These are phyloP conservation scores for Rhamnella rubrinervis DNA, from an alignment of 331 rosid species.

Conservation along the genomic window DNA sequence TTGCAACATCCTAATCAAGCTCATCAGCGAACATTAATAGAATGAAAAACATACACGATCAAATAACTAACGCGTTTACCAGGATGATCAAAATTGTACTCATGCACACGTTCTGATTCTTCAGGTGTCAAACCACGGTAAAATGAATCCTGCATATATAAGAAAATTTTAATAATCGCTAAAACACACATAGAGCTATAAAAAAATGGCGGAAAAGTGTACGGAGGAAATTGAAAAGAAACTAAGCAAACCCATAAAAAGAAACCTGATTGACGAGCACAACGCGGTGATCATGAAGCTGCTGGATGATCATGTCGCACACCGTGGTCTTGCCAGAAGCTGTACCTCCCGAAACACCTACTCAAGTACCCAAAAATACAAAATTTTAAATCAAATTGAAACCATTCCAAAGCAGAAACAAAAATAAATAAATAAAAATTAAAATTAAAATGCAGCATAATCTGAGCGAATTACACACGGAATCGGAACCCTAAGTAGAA, in stretches of 20 bases:
- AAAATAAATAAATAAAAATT: background rate
- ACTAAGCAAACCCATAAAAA: background rate
- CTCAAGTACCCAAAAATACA: conserved; percentile 9
- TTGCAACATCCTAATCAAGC: background rate
- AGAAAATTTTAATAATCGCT: conserved; percentile 7
- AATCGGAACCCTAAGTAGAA: background rate
- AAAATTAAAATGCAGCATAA: background rate
- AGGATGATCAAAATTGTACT: conserved; percentile 97
- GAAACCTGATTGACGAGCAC: conserved; percentile 89
- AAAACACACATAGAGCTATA: background rate
- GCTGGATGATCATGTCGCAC: conserved; percentile 97
- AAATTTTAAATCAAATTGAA: conserved; percentile 5
- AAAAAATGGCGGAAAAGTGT: background rate
- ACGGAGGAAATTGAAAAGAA: background rate
- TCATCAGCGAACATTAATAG: background rate
- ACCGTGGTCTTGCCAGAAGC: conserved; percentile 98
- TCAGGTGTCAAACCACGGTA: conserved; percentile 90
- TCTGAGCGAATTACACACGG: background rate
- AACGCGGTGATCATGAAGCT: conserved; percentile 96
- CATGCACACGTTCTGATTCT: conserved; percentile 70
- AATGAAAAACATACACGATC: background rate
- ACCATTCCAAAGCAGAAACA: background rate
- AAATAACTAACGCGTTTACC: conserved; percentile 41
- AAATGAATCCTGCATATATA: conserved; percentile 57
- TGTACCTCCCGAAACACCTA: conserved; percentile 98